A percentile compares a stretch with the other conserved stretches of the same genome.
phyloP scores from a whole-genome alignment of 805 yeast genomes.

The Helenozyma baotianmanensis region DNA sequence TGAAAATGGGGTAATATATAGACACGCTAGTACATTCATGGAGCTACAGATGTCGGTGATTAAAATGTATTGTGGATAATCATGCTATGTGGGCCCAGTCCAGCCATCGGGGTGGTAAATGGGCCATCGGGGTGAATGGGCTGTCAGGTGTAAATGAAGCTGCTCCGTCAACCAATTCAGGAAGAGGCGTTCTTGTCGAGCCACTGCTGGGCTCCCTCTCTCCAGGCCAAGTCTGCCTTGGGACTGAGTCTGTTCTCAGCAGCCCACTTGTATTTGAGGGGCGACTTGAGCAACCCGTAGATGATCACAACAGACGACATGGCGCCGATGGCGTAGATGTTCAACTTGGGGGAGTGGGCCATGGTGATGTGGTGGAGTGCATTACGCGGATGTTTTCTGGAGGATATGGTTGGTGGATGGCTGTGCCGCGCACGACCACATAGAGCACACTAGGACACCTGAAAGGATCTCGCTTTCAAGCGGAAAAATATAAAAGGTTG shows the following conservation, averaged over 20 bases:
- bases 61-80: no score
- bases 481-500: no score
- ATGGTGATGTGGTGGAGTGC: slow-evolving; percentile 8
- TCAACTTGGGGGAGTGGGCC: slow-evolving; percentile 38
- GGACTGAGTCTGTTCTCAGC: slow-evolving; percentile 41
- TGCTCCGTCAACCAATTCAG: no score
- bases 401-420: slow-evolving; percentile 14
- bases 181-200: slow-evolving; percentile 30
- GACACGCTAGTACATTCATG: not conserved
- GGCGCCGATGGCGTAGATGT: slow-evolving; percentile 36
- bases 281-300: slow-evolving; percentile 37
- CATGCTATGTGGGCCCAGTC: no score
- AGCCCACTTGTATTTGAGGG: slow-evolving; percentile 38
- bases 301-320: slow-evolving; percentile 39
- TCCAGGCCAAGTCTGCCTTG: slow-evolving; percentile 45
- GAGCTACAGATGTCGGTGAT: not conserved
- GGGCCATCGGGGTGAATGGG: no score
- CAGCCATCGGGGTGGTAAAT: no score
- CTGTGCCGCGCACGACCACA: slow-evolving; percentile 12
- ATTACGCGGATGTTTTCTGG: slow-evolving; percentile 6
- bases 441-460: no score
- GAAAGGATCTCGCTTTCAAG: no score
- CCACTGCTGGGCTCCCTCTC: slow-evolving; percentile 44
- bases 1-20: slow-evolving; percentile 2
- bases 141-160: no score